Base-by-base conservation (phyloP, 2,329 filamentous ascomycete genomes). In the Claviceps digitariae region DNA sequence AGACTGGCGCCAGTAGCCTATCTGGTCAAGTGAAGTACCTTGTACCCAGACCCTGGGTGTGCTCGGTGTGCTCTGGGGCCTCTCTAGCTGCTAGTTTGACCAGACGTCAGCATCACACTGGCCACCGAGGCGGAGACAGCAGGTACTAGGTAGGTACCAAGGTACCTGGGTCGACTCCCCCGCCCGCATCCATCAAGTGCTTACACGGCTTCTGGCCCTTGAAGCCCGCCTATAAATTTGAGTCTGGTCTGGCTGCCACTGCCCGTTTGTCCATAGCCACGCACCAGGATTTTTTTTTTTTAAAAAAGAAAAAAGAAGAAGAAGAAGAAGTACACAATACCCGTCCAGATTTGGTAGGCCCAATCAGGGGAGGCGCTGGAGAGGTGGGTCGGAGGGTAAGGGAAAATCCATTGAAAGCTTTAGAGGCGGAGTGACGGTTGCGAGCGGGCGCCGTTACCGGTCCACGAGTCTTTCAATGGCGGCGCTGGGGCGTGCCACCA, bases 311-410 rank as follows among this genome's bases (percentile, higher is more conserved):
- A 34, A 34, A 34, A 2, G 10, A 34, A 34, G 17, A 38, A 38
- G 17, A 17, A 15, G 2, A 12, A 12, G 5, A 8, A 9, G 31
- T 9, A 34, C 31, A 34, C 31, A 34, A 12, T 34, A 34, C 34
- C 34, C 6, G 34, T 38, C 15, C 34, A 38, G 34, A 38, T 38
- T 13, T 17, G 34, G 34, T 7, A 38, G 12, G 34, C 10, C 10
- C 31, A 12, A 34, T 12, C 31, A 34, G 31, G n/a, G n/a, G n/a
- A n/a, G 31, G 10, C 10, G 31, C 4, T 41, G 40, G 40, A 41
- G 17, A 41, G 50, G 50, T 46, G 50, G 50, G 27, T 38, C 50
- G 17, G 40, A 51, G 41, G 41, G 50, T 51, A 51, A 51, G 50
- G 50, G 50, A 27, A 51, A 38, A 12, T 34, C 13, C 12, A 38